These are phyloP conservation scores for Nicotiana sylvestris DNA, from an alignment of 257 asterid genomes.

Conservation along the genomic window DNA sequence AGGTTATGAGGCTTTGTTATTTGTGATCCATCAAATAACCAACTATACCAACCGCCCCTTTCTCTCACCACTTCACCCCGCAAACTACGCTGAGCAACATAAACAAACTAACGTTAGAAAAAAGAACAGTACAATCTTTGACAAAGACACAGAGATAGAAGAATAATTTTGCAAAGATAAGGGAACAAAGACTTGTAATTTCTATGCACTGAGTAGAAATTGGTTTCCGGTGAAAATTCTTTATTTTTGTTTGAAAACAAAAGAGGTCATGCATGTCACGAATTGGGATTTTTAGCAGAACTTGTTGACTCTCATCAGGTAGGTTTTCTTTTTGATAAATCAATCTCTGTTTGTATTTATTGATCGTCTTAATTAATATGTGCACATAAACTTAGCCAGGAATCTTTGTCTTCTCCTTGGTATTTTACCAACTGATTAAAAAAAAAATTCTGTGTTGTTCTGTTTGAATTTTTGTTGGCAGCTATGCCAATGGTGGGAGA, in stretches of 20 bases:
- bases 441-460: not conserved
- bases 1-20: not conserved
- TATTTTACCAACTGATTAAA: not conserved
- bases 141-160: not conserved
- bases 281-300: conserved; percentile 18
- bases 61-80: conserved; percentile 21
- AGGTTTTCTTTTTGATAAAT: not conserved
- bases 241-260: not conserved
- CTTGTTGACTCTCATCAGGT: conserved; percentile 27
- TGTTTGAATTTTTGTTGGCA: conserved; percentile 14
- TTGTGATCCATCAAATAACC: conserved; percentile 23
- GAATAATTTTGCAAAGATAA: not conserved
- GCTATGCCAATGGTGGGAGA: conserved; percentile 35
- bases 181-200: not conserved
- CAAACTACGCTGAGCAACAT: conserved; percentile 21
- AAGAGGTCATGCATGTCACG: conserved; percentile 23
- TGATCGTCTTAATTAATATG: no score
- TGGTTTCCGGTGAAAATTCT: not conserved
- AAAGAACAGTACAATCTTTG: conserved; percentile 12
- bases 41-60: conserved; percentile 22
- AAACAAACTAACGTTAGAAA: not conserved
- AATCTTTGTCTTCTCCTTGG: not conserved
- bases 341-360: not conserved
- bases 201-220: not conserved
- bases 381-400: not conserved